Conservation (phyloP, 2,329 filamentous ascomycete genomes). For the Capronia coronata region DNA sequence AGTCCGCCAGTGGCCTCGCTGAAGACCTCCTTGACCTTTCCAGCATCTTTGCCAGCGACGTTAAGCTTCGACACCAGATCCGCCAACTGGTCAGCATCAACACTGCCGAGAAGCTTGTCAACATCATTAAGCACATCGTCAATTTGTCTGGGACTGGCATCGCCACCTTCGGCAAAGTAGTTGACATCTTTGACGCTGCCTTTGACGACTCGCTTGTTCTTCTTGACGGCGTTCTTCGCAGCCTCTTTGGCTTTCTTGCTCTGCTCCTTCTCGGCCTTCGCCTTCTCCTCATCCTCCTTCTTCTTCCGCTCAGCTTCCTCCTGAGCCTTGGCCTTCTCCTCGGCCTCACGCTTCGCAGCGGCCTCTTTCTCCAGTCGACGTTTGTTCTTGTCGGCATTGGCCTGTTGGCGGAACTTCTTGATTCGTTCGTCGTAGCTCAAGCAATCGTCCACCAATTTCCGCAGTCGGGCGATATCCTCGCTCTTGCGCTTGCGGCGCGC, state of each 20-base stretch:
- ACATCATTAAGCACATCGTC: conserved; percentile 79
- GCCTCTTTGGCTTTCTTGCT: conserved; percentile 97
- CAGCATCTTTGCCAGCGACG: conserved; percentile 66
- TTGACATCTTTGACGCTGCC: conserved; percentile 93
- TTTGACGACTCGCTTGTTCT: conserved; percentile 98
- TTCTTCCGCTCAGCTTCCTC: conserved; percentile 72
- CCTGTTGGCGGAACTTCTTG: conserved; percentile 91
- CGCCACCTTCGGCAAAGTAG: conserved; percentile 74
- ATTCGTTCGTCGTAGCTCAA: conserved; percentile 85
- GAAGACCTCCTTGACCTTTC: conserved; percentile 82
- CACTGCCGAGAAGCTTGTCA: conserved; percentile 78
- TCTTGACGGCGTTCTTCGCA: conserved; percentile 97
- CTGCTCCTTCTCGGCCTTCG: conserved; percentile 76
- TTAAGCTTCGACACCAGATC: conserved; percentile 73
- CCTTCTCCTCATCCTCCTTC: conserved; percentile 77
- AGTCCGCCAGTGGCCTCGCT: conserved; percentile 69
- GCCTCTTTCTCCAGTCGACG: conserved; percentile 85
- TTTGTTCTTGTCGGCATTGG: conserved; percentile 93
- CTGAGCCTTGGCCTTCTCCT: conserved; percentile 78
- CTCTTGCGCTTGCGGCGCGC: conserved; percentile 99
- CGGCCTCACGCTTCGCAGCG: conserved; percentile 76
- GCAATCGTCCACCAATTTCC: conserved; percentile 81
- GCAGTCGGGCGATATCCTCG: conserved; percentile 86
- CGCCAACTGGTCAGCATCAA: conserved; percentile 86
- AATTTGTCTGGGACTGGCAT: conserved; percentile 65